Percentiles rank a stretch among this genome's conserved stretches.
phyloP scores from a whole-genome alignment of 1,139 yeast genomes.

The Scheffersomyces titani region DNA sequence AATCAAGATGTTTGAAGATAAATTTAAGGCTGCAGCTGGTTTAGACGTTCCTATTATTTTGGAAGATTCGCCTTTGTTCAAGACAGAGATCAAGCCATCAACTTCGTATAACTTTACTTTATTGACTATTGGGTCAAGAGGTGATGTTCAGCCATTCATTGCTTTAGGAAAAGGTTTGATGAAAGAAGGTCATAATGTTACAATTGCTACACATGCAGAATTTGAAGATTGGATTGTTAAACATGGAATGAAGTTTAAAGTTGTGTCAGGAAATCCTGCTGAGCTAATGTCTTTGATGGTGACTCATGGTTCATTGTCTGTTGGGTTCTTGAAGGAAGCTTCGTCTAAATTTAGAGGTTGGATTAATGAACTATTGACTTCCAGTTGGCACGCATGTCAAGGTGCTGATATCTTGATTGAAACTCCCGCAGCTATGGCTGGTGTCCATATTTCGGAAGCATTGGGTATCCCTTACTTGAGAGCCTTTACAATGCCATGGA shows the following conservation, averaged over 20 bases:
- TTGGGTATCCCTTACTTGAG: conserved; percentile 85
- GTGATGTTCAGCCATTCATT: conserved; percentile 95
- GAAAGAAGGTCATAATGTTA: conserved; percentile 79
- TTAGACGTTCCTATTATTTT: conserved; percentile 64
- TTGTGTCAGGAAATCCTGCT: conserved; percentile 90
- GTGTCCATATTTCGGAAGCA: conserved; percentile 93
- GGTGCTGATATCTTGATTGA: conserved; percentile 83
- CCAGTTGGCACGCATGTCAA: conserved; percentile 87
- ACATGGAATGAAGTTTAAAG: conserved; percentile 68
- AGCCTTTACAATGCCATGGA: conserved; percentile 99
- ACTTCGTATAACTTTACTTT: conserved; percentile 63
- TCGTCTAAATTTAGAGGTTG: conserved; percentile 73
- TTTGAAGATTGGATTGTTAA: conserved; percentile 71
- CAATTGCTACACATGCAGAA: conserved; percentile 84
- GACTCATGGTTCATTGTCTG: conserved; percentile 83
- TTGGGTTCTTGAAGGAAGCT: conserved; percentile 82
- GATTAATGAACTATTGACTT: conserved; percentile 68
- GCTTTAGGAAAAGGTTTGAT: conserved; percentile 80
- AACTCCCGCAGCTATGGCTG: conserved; percentile 95
- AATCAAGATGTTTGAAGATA: conserved; percentile 62
- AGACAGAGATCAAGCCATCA: conserved; percentile 53
- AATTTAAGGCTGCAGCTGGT: conserved; percentile 58
- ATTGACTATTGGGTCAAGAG: conserved; percentile 90
- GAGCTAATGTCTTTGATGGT: conserved; percentile 93
- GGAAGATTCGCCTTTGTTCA: conserved; percentile 62